Conservation (phyloP, 2,329 filamentous ascomycete genomes). For the Aschersonia sp. region DNA sequence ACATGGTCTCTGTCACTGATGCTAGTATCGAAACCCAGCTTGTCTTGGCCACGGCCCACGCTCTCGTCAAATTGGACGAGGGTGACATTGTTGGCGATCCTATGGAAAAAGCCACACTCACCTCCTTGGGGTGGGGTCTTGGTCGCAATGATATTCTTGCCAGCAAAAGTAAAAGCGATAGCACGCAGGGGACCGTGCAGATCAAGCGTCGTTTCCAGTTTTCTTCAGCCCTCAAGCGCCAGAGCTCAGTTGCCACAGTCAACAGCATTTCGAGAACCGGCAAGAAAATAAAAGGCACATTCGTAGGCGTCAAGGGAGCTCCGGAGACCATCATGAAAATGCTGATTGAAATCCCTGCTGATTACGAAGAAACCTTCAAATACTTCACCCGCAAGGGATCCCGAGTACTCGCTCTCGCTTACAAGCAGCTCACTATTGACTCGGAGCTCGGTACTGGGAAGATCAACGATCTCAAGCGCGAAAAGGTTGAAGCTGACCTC, state of each 20-base stretch:
- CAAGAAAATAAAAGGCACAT: slow-evolving; percentile 69
- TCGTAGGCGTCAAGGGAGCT: slow-evolving; percentile 91
- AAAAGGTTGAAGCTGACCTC: slow-evolving; percentile 74
- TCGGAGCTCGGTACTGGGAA: slow-evolving; percentile 68
- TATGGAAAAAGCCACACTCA: slow-evolving; percentile 94
- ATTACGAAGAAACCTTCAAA: slow-evolving; percentile 98
- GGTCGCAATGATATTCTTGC: slow-evolving; percentile 76
- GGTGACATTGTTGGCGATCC: slow-evolving; percentile 95
- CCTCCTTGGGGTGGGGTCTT: slow-evolving; percentile 83
- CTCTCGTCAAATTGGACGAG: slow-evolving; percentile 89
- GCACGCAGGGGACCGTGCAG: slow-evolving; percentile 58
- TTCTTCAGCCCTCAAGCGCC: slow-evolving; percentile 88
- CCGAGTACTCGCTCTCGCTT: slow-evolving; percentile 83
- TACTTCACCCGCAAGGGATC: slow-evolving; percentile 94
- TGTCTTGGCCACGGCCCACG: slow-evolving; percentile 88
- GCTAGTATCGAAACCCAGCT: slow-evolving; percentile 73
- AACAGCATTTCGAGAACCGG: slow-evolving; percentile 58
- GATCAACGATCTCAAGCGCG: slow-evolving; percentile 89
- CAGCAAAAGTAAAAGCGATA: slow-evolving; percentile 31
- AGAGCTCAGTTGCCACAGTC: slow-evolving; percentile 85
- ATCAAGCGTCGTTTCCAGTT: slow-evolving; percentile 97
- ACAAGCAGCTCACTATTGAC: slow-evolving; percentile 77
- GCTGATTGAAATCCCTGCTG: slow-evolving; percentile 64
- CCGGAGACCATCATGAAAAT: slow-evolving; percentile 95
- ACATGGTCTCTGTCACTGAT: slow-evolving; percentile 56